A percentile compares a stretch with the other conserved stretches of the same genome.
Conservation (phyloP, 2,329 filamentous ascomycete genomes). For the Pseudogymnoascus sp. region DNA sequence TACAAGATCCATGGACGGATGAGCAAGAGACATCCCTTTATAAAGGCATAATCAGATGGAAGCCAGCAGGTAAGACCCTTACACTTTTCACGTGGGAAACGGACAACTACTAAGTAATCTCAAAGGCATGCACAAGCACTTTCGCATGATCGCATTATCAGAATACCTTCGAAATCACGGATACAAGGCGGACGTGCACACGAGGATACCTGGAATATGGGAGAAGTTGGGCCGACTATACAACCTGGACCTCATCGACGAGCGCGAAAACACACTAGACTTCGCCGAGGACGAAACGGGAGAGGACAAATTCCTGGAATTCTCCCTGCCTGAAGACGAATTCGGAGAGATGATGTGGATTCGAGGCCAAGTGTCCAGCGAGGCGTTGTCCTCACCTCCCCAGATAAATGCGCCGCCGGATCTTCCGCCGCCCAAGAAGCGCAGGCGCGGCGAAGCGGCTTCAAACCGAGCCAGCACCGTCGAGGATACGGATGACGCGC, state of each 20-base stretch:
- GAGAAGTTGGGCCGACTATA: conserved; percentile 76
- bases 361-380: conserved; percentile 22
- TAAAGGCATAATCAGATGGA: conserved; percentile 89
- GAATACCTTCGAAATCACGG: conserved; percentile 75
- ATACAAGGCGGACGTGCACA: conserved; percentile 66
- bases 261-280: conserved; percentile 57
- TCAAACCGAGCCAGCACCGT: conserved; percentile 39
- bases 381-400: conserved; percentile 31
- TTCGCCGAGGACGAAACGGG: conserved; percentile 46
- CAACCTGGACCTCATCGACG: conserved; percentile 78
- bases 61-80: conserved; percentile 70
- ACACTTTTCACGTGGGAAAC: background rate
- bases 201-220: conserved; percentile 87
- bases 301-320: conserved; percentile 53
- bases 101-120: background rate
- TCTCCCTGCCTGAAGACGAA: conserved; percentile 49
- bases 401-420: conserved; percentile 18
- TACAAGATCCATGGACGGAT: conserved; percentile 81
- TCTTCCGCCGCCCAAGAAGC: conserved; percentile 23
- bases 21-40: conserved; percentile 90
- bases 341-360: conserved; percentile 27
- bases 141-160: conserved; percentile 81
- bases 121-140: conserved; percentile 87
- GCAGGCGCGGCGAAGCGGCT: conserved; percentile 30
- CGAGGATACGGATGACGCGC: conserved; percentile 44